Evolutionary conservation across 495 filamentous ascomycete genomes (phyloP), one percentile per base, ranked within the genome.

Genomic region (Aspergillus affinis): DNA sequence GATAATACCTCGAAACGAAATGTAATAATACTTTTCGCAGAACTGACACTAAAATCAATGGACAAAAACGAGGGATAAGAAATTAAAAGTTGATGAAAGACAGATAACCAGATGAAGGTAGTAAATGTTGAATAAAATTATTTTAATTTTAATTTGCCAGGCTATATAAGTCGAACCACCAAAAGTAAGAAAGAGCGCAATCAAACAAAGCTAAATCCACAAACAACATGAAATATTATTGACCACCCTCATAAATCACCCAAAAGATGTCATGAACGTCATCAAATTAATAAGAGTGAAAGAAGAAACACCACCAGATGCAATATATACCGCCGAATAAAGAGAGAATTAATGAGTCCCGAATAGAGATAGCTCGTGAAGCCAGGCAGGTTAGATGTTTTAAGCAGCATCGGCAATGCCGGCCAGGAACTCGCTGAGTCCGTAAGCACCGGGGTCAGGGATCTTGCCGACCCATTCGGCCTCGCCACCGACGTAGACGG

Each of bases 361-460:
- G 36, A 41, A 62, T 65, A 51, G 56, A 41, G 36, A 32, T 32
- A 32, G 29, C 7, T 41, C 36, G 0, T 12, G 51, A 48, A 47
- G 29, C 5, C 29, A 32, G 36, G 36, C 21, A 27, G 8, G n/a
- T 2, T 20, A 29, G 17, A 23, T 21, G 6, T 48, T 48, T 59
- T 61, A 72, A 49, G 64, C 23, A 44, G 77, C 86, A 47, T 83
- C 84, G 0, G 88, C 89, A 61, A 98, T 59, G 0, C 93, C 94
- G 56, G 81, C 75, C 72, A 96, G 86, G 69, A 98, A 92, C 65
- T 86, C 84, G 20, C 81, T 88, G 64, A 96, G 75, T 45, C 91
- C 95, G 81, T 84, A 89, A 23, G 94, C 94, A 7, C 94, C 94
- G 2, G 94, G 94, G 73, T 98, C 94, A 10, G 93, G 92, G 8